These are phyloP conservation scores for Candida corydali DNA, from an alignment of 805 yeast genomes.

Conservation along the genomic window DNA sequence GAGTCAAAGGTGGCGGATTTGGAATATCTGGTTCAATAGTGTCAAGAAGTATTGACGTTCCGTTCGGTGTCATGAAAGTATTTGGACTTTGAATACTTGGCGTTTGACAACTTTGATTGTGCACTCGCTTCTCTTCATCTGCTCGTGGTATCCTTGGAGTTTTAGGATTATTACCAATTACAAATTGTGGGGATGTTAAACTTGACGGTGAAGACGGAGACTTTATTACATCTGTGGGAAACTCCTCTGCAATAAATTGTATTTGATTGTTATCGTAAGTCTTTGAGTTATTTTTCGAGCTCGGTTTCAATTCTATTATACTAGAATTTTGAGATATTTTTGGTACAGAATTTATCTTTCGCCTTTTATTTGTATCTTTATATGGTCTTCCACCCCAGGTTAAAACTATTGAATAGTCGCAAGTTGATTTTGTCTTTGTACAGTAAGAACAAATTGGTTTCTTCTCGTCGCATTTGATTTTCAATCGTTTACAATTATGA, in stretches of 20 bases:
- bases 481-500: conserved; percentile 55
- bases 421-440: conserved; percentile 36
- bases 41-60: conserved; percentile 9
- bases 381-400: conserved; percentile 77
- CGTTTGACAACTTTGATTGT: too few species aligned
- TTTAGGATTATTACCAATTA: too few species aligned
- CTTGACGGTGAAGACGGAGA: conserved; percentile 4
- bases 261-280: conserved; percentile 2
- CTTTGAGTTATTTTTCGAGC: neutral
- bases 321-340: neutral
- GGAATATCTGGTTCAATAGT: neutral
- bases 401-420: conserved; percentile 62
- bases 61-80: conserved; percentile 13
- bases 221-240: neutral
- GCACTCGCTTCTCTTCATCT: too few species aligned
- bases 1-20: neutral
- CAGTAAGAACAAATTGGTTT: conserved; percentile 65
- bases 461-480: conserved; percentile 65
- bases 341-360: conserved; percentile 7
- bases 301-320: neutral
- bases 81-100: neutral
- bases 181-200: neutral
- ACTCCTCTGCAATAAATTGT: conserved; percentile 5
- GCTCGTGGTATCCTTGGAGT: too few species aligned
- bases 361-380: conserved; percentile 35